Conservation (phyloP, 2,329 filamentous ascomycete genomes). For the Trichoderma atroviride region DNA sequence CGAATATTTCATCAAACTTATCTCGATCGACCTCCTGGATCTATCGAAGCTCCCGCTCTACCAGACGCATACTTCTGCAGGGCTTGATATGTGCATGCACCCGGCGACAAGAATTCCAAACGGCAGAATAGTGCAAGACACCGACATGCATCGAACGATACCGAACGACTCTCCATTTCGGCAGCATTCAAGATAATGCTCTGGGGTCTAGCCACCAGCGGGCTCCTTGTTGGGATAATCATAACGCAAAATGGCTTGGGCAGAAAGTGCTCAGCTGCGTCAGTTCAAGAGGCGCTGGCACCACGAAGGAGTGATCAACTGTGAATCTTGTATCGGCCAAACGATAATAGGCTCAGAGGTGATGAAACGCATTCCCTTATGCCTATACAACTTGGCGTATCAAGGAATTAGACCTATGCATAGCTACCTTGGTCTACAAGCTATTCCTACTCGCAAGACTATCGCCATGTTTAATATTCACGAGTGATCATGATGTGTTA, state of each 20-base stretch:
- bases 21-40: not conserved
- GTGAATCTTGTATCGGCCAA: not conserved
- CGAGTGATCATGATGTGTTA: too few species aligned
- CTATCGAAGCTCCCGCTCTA: not conserved
- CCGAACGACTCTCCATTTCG: not conserved
- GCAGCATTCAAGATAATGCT: not conserved
- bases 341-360: not conserved
- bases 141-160: not conserved
- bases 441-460: not conserved
- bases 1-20: not conserved
- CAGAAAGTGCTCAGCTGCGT: not conserved
- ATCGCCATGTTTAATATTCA: too few species aligned
- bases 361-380: not conserved
- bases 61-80: not conserved
- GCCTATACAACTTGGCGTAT: rapidly evolving
- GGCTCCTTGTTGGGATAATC: not conserved
- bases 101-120: not conserved
- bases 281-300: not conserved
- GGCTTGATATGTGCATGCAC: not conserved
- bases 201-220: not conserved
- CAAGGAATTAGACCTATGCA: not conserved
- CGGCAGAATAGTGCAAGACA: not conserved
- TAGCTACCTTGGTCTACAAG: not conserved
- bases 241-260: not conserved
- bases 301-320: not conserved